Evolutionary conservation across 108 stramenopile species (phyloP).

Genomic region (Nitzschia sp.): DNA sequence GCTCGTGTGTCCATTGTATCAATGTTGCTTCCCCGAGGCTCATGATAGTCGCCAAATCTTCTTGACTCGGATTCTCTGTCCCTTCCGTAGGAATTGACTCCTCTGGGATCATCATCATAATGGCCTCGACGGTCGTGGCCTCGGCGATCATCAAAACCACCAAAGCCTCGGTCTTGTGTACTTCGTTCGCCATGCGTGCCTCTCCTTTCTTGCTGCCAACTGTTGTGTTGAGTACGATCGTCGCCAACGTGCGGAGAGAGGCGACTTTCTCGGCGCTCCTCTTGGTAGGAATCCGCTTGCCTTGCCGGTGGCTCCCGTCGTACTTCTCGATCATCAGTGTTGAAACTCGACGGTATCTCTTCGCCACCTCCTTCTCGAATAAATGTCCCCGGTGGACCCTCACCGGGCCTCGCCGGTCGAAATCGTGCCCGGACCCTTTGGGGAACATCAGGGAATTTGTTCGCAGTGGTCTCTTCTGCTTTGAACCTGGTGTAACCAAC

Average conservation of each 20-base stretch:
- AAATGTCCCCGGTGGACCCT: constrained; percentile 48
- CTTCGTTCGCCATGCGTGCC: constrained; percentile 14
- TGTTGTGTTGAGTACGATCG: neutral
- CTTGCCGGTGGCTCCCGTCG: neutral
- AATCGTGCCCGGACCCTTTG: constrained; percentile 75
- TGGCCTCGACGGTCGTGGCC: constrained; percentile 14
- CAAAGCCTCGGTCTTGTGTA: constrained; percentile 15
- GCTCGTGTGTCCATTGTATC: no score
- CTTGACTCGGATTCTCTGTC: constrained; percentile 20
- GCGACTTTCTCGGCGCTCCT: constrained; percentile 26
- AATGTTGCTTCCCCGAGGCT: no score
- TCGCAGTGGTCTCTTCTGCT: constrained; percentile 59
- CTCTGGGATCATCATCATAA: constrained; percentile 2
- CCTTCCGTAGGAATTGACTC: constrained; percentile 6
- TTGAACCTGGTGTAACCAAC: constrained; percentile 56
- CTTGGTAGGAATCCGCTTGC: constrained; percentile 4
- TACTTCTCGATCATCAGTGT: neutral
- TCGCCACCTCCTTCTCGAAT: constrained; percentile 39
- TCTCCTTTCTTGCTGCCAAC: neutral
- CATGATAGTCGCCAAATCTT: constrained; percentile 16
- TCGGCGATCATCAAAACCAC: constrained; percentile 7
- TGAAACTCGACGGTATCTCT: neutral
- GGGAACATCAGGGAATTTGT: constrained; percentile 58
- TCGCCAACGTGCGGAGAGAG: neutral
- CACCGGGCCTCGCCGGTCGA: constrained; percentile 39